Base-by-base conservation (phyloP, 2,329 filamentous ascomycete species). In the Diaporthe sp. region DNA sequence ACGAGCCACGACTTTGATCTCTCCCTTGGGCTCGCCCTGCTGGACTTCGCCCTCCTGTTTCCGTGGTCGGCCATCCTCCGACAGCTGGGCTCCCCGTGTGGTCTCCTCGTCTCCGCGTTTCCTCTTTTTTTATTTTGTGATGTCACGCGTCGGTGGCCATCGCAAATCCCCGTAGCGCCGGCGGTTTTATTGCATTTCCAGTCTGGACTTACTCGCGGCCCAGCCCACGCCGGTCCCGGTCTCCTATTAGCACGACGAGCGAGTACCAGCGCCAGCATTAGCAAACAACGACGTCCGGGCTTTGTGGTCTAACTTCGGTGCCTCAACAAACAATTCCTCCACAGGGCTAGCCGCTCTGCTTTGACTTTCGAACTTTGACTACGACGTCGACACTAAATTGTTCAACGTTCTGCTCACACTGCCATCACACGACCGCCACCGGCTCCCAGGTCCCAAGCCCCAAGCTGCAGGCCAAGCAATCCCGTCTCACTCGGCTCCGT, bases 141-240 rank as follows among this genome's bases (percentile, higher is more conserved):
- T 71, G 53, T 42, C 73, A 71, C 44, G 63, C 44, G 39, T 71
- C 28, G 63, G 44, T 37, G 42, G 57, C 12, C 34, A 44, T 61
- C 67, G 42, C 39, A 74, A 51, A 61, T 60, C 39, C 47, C 73
- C 53, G 63, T 74, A 74, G 73, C 65, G 73, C 39, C 72, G 63
- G 51, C 31, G 34, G 65, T 49, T 71, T 57, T 58, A 61, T 49
- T 60, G 55, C 73, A 49, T 47, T 42, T 47, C 44, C 51, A 70
- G 34, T 37, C 31, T 39, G 65, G 53, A 68, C 72, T 74, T 76
- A 74, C 74, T 76, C 63, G 71, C 74, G 71, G 31, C 49, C 28
- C 47, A 74, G 71, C 34, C 71, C 47, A 74, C 73, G 55, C 75
- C 75, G 71, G 57, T 76, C 68, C 63, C 75, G 75, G 75, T 67